These are phyloP conservation scores for Hymenoscyphus salicellus DNA, from an alignment of 2,329 filamentous ascomycete genomes.

Conservation along the genomic window DNA sequence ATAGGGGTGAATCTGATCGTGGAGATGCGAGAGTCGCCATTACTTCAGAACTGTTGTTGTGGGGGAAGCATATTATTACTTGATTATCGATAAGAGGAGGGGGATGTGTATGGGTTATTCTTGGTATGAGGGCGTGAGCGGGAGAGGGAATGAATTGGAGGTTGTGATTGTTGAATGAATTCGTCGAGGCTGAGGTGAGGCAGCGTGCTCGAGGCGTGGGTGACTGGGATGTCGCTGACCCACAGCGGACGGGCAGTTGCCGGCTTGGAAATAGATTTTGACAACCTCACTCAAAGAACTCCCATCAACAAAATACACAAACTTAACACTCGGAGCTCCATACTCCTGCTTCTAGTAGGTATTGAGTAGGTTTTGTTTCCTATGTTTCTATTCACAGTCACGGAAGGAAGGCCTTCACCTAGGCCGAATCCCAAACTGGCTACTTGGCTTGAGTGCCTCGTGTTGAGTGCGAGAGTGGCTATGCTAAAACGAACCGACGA, in stretches of 20 bases:
- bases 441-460: no score
- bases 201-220: neutral
- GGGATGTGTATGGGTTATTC: neutral
- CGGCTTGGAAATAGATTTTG: no score
- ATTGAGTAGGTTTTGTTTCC: no score
- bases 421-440: no score
- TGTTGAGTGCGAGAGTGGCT: no score
- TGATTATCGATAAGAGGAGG: neutral
- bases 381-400: no score
- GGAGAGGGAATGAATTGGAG: neutral
- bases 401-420: no score
- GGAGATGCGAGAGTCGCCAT: constrained; percentile 29
- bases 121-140: neutral
- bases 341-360: no score
- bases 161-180: neutral
- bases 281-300: no score
- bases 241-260: neutral
- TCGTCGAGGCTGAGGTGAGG: neutral
- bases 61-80: neutral
- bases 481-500: no score
- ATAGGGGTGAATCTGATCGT: constrained; percentile 35
- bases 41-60: constrained; percentile 11
- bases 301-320: no score
- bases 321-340: no score
- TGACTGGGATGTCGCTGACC: neutral